A percentile compares a stretch with the other conserved stretches of the same genome.
These are phyloP conservation scores for Spiromastix sp. DNA, from an alignment of 2,329 filamentous ascomycete species.

Conservation along the genomic window DNA sequence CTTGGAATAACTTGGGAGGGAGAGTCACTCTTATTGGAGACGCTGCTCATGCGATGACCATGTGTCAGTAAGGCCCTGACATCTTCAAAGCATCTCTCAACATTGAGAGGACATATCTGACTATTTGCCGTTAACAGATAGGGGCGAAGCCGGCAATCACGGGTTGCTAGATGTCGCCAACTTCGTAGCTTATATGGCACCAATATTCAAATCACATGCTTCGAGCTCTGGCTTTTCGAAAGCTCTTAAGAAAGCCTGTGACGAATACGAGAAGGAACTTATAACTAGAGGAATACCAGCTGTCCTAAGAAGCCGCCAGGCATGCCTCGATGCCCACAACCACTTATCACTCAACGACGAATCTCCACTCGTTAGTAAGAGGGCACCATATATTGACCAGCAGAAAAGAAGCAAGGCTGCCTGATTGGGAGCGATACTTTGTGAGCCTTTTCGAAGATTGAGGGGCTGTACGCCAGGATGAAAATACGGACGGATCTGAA, in stretches of 20 bases:
- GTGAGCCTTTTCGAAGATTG: too few relatives aligned
- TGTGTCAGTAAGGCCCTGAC: slow-evolving; percentile 38
- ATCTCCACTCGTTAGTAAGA: slow-evolving; percentile 29
- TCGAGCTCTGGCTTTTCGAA: slow-evolving; percentile 6
- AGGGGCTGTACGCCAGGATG: too few relatives aligned
- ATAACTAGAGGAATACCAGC: slow-evolving; percentile 35
- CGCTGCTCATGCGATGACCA: slow-evolving; percentile 48
- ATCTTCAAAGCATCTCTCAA: neutral
- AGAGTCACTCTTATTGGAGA: slow-evolving; percentile 43
- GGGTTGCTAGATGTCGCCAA: slow-evolving; percentile 43
- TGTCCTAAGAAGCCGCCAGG: slow-evolving; percentile 41
- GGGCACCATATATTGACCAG: slow-evolving; percentile 17
- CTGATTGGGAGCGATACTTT: too few relatives aligned
- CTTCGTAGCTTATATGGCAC: slow-evolving; percentile 26
- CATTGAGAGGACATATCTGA: too few relatives aligned
- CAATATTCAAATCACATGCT: slow-evolving; percentile 18
- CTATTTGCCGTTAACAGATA: too few relatives aligned
- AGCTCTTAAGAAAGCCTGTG: slow-evolving; percentile 20
- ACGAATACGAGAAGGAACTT: slow-evolving; percentile 36
- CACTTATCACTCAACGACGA: slow-evolving; percentile 33
- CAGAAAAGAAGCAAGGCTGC: too few relatives aligned
- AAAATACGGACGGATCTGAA: too few relatives aligned
- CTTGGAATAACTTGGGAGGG: slow-evolving; percentile 27
- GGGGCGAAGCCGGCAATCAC: slow-evolving; percentile 50
- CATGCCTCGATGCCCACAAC: slow-evolving; percentile 46